Base-by-base conservation (phyloP, 2,329 filamentous ascomycete genomes). In the Aspergillus jensenii region DNA sequence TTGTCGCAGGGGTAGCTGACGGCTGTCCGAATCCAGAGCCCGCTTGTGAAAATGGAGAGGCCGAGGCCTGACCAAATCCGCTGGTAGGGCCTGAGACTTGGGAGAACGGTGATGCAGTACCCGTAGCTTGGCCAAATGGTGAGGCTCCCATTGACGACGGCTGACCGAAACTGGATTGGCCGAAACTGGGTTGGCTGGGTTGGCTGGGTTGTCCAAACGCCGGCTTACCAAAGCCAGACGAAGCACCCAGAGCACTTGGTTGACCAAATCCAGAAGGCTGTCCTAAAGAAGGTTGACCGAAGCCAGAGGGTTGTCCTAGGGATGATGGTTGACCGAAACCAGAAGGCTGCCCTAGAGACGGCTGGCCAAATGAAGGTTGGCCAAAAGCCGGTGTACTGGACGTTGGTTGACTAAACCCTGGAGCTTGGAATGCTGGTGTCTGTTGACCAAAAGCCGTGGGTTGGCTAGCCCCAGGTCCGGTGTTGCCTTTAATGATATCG, bases 401-500 rank as follows among this genome's bases (percentile, higher is more conserved):
- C 15, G 67, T 65, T 45, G 70, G 64, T 52, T 72, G 71, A 19
- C 67, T 68, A 51, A 74, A 71, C 23, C 64, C 62, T 31, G 62
- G 61, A 1, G 51, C 55, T 43, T 35, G 59, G 47, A 56, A 54
- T 15, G 67, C 65, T 40, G 70, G 48, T 55, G 78, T 70, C 56
- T 79, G 74, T 54, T 77, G 71, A 9, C 66, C 67, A 52, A 74
- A 72, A n/a, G 68, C 54, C 52, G 68, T 58, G 19, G 59, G 56
- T 52, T 52, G 53, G 25, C 46, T 50, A 6, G 62, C 14, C 48
- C 52, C 56, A 41, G 71, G 56, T 1, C 55, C 65, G n/a, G 65
- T 65, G 46, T 68, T 72, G 11, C 72, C 70, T 48, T 73, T 71
- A 31, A 67, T 67, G 46, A 74, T 76, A 61, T 93, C 89, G 52